Evolutionary conservation across 2,329 filamentous ascomycete species (phyloP).

Genomic region (Colletotrichum navitas): DNA sequence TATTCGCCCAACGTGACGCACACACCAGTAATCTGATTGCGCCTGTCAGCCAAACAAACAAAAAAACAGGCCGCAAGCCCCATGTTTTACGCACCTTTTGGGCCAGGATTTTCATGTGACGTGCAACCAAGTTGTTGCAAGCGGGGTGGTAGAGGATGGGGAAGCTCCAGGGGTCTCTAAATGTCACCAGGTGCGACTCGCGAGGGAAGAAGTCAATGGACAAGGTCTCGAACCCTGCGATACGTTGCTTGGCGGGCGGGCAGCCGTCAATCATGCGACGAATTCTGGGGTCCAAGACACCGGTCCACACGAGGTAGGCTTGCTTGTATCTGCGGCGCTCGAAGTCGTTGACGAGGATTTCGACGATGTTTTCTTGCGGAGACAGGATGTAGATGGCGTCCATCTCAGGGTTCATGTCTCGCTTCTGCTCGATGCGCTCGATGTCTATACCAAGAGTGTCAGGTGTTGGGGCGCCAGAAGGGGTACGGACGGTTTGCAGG

Average conservation of each 20-base stretch:
- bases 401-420: constrained; percentile 87
- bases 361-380: constrained; percentile 87
- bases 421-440: constrained; percentile 89
- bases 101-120: constrained; percentile 86
- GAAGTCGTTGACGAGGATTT: constrained; percentile 93
- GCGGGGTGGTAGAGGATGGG: constrained; percentile 90
- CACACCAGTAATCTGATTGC: constrained; percentile 78
- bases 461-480: constrained; percentile 30
- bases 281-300: constrained; percentile 76
- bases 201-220: constrained; percentile 91
- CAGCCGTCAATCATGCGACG: constrained; percentile 82
- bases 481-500: not conserved
- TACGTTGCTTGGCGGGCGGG: constrained; percentile 76
- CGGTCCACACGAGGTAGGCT: constrained; percentile 87
- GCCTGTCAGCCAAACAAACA: constrained; percentile 39
- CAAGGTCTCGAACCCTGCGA: constrained; percentile 84
- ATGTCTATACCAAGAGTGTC: constrained; percentile 74
- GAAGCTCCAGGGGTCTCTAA: constrained; percentile 96
- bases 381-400: constrained; percentile 95
- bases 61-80: not conserved
- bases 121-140: constrained; percentile 85
- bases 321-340: constrained; percentile 85
- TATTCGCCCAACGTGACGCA: constrained; percentile 96
- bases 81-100: constrained; percentile 76
- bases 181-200: constrained; percentile 91